Conservation (phyloP, 306 rosid genomes). For the Gastrolobium villosum region DNA sequence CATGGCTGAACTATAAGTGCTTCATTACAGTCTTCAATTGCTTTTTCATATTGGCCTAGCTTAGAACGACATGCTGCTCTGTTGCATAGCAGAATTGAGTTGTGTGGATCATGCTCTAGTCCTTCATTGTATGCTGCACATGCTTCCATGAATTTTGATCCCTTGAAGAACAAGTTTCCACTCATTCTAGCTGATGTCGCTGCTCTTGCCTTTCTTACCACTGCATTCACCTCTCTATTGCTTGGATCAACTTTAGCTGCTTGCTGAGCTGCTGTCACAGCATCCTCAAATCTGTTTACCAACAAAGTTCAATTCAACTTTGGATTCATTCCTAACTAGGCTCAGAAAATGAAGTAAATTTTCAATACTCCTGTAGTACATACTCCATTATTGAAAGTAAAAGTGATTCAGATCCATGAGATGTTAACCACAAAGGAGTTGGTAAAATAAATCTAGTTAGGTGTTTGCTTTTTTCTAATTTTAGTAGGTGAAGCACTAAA, state of each 20-base stretch:
- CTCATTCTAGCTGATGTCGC: slow-evolving; percentile 74
- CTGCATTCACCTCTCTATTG: slow-evolving; percentile 58
- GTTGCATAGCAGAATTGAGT: slow-evolving; percentile 84
- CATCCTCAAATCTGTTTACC: slow-evolving; percentile 79
- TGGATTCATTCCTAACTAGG: slow-evolving; percentile 27
- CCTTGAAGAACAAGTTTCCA: slow-evolving; percentile 88
- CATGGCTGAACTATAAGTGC: slow-evolving; percentile 76
- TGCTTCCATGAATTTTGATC: slow-evolving; percentile 75
- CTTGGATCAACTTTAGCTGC: slow-evolving; percentile 74
- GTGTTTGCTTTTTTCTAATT: too few species aligned
- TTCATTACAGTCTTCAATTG: slow-evolving; percentile 86
- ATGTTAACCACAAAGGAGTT: too few species aligned
- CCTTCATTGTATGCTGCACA: slow-evolving; percentile 77
- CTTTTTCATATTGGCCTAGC: slow-evolving; percentile 83
- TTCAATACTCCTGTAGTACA: too few species aligned
- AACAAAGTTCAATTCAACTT: slow-evolving; percentile 48
- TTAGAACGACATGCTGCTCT: slow-evolving; percentile 96
- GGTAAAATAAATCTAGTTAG: too few species aligned
- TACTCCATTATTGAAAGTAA: too few species aligned
- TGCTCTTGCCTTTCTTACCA: slow-evolving; percentile 69
- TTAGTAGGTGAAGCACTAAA: too few species aligned
- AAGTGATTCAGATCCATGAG: too few species aligned
- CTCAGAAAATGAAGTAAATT: neutral
- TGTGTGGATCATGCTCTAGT: slow-evolving; percentile 76
- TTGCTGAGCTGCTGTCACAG: slow-evolving; percentile 69